Conservation (phyloP, 495 filamentous ascomycete species). For the Aspergillus kassunensis region DNA sequence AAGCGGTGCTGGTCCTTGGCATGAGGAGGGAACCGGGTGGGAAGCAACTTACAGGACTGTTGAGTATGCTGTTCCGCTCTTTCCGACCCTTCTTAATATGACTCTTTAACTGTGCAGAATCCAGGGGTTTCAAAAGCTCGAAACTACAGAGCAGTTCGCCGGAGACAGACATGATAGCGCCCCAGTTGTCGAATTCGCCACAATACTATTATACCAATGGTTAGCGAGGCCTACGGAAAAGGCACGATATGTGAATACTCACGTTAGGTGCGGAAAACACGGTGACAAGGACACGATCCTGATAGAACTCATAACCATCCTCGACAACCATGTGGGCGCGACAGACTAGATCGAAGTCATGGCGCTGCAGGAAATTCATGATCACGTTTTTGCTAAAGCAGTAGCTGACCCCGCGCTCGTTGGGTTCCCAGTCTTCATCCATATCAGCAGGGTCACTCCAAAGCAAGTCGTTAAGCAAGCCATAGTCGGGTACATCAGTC, state of each 20-base stretch:
- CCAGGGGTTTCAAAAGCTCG: constrained; percentile 91
- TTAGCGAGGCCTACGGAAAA: too few relatives aligned
- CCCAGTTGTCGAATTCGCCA: constrained; percentile 99
- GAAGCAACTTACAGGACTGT: constrained; percentile 73
- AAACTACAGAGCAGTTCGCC: constrained; percentile 93
- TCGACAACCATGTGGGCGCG: constrained; percentile 99
- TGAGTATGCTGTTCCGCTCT: constrained; percentile 85
- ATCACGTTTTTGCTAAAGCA: constrained; percentile 99
- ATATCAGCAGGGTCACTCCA: constrained; percentile 99
- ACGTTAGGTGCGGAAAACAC: constrained; percentile 98
- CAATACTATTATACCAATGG: constrained; percentile 66
- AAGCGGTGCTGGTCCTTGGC: constrained; percentile 25
- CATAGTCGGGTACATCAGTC: constrained; percentile 97
- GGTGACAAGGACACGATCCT: constrained; percentile 89
- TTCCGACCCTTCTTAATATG: constrained; percentile 98
- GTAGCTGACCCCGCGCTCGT: constrained; percentile 95
- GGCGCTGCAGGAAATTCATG: constrained; percentile 87
- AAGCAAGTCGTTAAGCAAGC: constrained; percentile 89
- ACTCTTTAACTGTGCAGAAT: constrained; percentile 94
- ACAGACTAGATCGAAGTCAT: constrained; percentile 97
- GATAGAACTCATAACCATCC: constrained; percentile 99
- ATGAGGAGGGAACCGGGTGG: constrained; percentile 18
- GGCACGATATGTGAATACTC: constrained; percentile 41
- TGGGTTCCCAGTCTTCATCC: constrained; percentile 97
- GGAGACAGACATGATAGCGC: constrained; percentile 97